phyloP scores from a whole-genome alignment of 805 yeast genomes.

The Cyberlindnera mycetangii region DNA sequence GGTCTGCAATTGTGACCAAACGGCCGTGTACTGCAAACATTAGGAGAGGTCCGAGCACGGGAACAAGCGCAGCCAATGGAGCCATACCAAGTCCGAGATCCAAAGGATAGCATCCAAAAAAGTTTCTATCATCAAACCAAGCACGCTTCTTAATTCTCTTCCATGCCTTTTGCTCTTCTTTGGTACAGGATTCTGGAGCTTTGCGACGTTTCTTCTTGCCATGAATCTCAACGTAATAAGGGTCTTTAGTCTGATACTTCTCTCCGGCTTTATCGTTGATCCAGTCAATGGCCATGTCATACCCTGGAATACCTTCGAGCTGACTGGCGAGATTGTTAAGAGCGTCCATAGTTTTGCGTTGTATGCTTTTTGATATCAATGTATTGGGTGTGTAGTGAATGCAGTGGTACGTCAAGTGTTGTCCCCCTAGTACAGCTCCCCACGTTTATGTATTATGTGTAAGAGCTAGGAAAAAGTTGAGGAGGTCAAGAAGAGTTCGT shows the following conservation, averaged over 20 bases:
- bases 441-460: no score
- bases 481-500: no score
- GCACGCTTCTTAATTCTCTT: constrained; percentile 71
- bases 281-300: constrained; percentile 48
- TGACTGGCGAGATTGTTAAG: constrained; percentile 27
- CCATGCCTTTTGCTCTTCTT: constrained; percentile 66
- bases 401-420: no score
- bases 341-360: constrained; percentile 20
- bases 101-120: constrained; percentile 72
- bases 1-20: constrained; percentile 57
- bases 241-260: constrained; percentile 61
- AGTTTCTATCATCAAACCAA: constrained; percentile 83
- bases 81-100: constrained; percentile 79
- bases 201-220: constrained; percentile 56
- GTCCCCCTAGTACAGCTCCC: no score
- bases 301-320: constrained; percentile 56
- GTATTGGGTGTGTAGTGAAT: no score
- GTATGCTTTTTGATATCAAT: neutral
- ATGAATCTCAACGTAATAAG: constrained; percentile 52
- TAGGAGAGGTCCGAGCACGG: constrained; percentile 78
- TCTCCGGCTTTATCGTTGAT: constrained; percentile 69
- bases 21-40: constrained; percentile 80
- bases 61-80: constrained; percentile 68
- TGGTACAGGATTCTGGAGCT: constrained; percentile 56
- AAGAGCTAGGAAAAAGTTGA: no score